phyloP scores from a whole-genome alignment of 2,329 filamentous ascomycete species.

The Catunica adiposa region DNA sequence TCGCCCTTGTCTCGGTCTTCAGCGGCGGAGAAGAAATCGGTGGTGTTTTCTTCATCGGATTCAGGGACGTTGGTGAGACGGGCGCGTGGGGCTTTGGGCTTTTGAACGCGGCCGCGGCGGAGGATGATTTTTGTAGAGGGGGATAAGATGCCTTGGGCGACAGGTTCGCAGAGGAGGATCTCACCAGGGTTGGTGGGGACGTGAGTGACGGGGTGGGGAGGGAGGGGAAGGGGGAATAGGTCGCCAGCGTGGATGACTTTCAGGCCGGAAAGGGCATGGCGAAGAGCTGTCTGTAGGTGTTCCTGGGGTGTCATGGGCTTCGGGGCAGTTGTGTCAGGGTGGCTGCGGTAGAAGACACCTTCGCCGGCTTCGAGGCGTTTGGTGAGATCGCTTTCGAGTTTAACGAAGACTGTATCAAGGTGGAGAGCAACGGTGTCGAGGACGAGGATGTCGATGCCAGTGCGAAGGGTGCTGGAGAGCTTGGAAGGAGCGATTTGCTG shows the following conservation, averaged over 20 bases:
- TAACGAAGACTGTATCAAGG: slow-evolving; percentile 75
- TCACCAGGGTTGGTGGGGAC: slow-evolving; percentile 68
- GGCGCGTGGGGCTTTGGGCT: slow-evolving; percentile 34
- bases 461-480: slow-evolving; percentile 52
- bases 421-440: slow-evolving; percentile 65
- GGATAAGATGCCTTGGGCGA: slow-evolving; percentile 68
- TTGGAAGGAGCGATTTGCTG: slow-evolving; percentile 62
- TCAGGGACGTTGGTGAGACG: slow-evolving; percentile 42
- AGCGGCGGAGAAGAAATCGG: slow-evolving; percentile 84
- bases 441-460: slow-evolving; percentile 68
- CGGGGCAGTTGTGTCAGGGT: slow-evolving; percentile 22
- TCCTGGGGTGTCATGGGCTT: slow-evolving; percentile 29
- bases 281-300: slow-evolving; percentile 47
- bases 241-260: slow-evolving; percentile 74
- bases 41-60: slow-evolving; percentile 67
- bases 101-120: slow-evolving; percentile 42
- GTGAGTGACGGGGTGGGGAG: slow-evolving; percentile 75
- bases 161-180: slow-evolving; percentile 85
- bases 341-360: slow-evolving; percentile 58
- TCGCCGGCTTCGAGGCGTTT: slow-evolving; percentile 69
- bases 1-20: slow-evolving; percentile 52
- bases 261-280: slow-evolving; percentile 55
- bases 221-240: slow-evolving; percentile 57
- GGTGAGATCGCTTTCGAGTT: slow-evolving; percentile 63
- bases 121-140: slow-evolving; percentile 72